Percentiles rank a stretch among this genome's conserved stretches.
These are phyloP conservation scores for Termitomyces sp. DNA, from an alignment of 768 basidiomycete species.

Conservation along the genomic window DNA sequence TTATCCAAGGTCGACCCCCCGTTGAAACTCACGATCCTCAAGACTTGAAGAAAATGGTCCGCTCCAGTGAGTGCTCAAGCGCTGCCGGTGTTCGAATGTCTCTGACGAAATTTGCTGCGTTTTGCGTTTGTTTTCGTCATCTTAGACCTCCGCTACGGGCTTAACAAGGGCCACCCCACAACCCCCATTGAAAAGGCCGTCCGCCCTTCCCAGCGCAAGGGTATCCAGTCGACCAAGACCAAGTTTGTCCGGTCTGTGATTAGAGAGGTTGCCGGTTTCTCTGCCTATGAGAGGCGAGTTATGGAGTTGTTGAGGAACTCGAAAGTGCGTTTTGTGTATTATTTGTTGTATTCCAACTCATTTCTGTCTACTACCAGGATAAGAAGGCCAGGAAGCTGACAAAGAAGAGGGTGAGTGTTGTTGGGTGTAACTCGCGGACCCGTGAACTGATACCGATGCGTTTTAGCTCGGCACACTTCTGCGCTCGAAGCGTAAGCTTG, in stretches of 20 bases:
- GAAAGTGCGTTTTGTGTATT: constrained; percentile 53
- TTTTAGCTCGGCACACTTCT: constrained; percentile 90
- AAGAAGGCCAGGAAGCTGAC: constrained; percentile 99
- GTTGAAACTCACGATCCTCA: constrained; percentile 35
- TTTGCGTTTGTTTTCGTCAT: constrained; percentile 4
- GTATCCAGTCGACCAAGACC: constrained; percentile 82
- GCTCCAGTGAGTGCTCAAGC: constrained; percentile 54
- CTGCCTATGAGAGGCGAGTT: constrained; percentile 95
- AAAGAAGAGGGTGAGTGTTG: constrained; percentile 88
- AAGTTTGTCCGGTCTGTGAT: constrained; percentile 91
- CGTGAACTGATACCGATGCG: constrained; percentile 5
- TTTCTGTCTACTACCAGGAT: constrained; percentile 47
- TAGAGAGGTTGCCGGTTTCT: constrained; percentile 96
- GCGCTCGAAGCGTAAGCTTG: constrained; percentile 98
- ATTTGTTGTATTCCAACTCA: neutral
- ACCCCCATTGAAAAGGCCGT: constrained; percentile 71
- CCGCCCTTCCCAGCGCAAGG: constrained; percentile 90
- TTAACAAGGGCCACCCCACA: constrained; percentile 86
- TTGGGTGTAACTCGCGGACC: neutral
- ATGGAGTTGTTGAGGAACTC: constrained; percentile 98
- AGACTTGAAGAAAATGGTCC: constrained; percentile 68
- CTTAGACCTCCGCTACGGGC: constrained; percentile 78
- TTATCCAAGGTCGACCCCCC: constrained; percentile 17
- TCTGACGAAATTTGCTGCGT: constrained; percentile 9
- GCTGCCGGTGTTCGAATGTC: neutral